A percentile compares a stretch with the other conserved stretches of the same genome.
phyloP scores from a whole-genome alignment of 805 yeast genomes.

The Wickerhamiella parazyma region DNA sequence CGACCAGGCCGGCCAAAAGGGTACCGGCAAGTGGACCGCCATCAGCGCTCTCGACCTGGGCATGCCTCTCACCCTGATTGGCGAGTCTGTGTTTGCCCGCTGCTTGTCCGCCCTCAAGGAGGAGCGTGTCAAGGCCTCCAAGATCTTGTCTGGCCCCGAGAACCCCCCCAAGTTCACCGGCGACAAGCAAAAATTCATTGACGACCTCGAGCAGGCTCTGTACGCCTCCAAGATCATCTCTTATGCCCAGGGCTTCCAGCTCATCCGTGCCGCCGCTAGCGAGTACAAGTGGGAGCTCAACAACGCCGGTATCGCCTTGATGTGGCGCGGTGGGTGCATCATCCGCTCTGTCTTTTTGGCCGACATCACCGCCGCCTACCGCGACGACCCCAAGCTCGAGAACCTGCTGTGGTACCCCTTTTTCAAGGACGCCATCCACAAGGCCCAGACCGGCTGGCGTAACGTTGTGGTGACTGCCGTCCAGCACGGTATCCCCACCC shows the following conservation, averaged over 20 bases:
- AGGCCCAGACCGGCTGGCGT: slow-evolving; percentile 97
- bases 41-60: slow-evolving; percentile 95
- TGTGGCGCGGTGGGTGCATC: slow-evolving; percentile 99
- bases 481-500: slow-evolving; percentile 86
- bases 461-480: slow-evolving; percentile 64
- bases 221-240: slow-evolving; percentile 98
- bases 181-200: slow-evolving; percentile 74
- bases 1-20: slow-evolving; percentile 98
- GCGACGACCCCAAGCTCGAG: slow-evolving; percentile 84
- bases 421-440: slow-evolving; percentile 79
- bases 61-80: slow-evolving; percentile 95
- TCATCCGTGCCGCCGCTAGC: slow-evolving; percentile 94
- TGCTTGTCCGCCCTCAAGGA: slow-evolving; percentile 83
- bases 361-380: slow-evolving; percentile 93
- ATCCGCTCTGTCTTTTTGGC: slow-evolving; percentile 97
- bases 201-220: slow-evolving; percentile 92
- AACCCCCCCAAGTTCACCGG: slow-evolving; percentile 44
- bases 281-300: slow-evolving; percentile 95
- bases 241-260: slow-evolving; percentile 99
- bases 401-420: slow-evolving; percentile 91
- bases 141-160: slow-evolving; percentile 64
- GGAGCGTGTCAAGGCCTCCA: slow-evolving; percentile 82
- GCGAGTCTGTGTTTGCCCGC: slow-evolving; percentile 97
- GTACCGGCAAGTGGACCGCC: slow-evolving; percentile 99
- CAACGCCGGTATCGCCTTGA: slow-evolving; percentile 95